These are phyloP conservation scores for Penicillium sp. DNA, from an alignment of 2,329 filamentous ascomycete species.

Conservation along the genomic window DNA sequence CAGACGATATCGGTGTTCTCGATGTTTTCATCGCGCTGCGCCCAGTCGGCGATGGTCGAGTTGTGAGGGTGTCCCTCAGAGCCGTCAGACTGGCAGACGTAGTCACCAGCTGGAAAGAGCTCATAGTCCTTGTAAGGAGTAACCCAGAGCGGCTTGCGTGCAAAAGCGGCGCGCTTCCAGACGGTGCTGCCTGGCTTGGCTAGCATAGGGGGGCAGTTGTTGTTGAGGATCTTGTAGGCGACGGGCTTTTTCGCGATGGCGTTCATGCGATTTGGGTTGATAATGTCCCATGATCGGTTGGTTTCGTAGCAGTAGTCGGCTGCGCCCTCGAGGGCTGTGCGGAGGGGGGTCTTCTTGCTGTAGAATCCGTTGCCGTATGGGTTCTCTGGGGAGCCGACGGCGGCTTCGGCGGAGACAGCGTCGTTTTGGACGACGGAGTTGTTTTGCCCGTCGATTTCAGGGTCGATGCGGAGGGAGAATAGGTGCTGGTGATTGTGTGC, in stretches of 20 bases:
- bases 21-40: slow-evolving; percentile 50
- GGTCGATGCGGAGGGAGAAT: slow-evolving; percentile 82
- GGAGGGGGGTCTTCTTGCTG: slow-evolving; percentile 46
- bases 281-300: slow-evolving; percentile 35
- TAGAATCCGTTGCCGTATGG: slow-evolving; percentile 64
- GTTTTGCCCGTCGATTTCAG: slow-evolving; percentile 76
- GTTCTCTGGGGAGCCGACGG: slow-evolving; percentile 66
- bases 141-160: slow-evolving; percentile 59
- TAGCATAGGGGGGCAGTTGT: slow-evolving; percentile 37
- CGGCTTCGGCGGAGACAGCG: slow-evolving; percentile 44
- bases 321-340: slow-evolving; percentile 48
- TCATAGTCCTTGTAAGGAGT: slow-evolving; percentile 58
- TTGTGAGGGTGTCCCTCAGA: slow-evolving; percentile 40
- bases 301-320: slow-evolving; percentile 53
- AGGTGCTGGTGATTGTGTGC: slow-evolving; percentile 94
- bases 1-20: slow-evolving; percentile 57
- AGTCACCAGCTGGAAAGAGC: slow-evolving; percentile 59
- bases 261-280: slow-evolving; percentile 28
- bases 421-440: slow-evolving; percentile 67
- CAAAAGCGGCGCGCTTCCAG: slow-evolving; percentile 59
- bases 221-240: slow-evolving; percentile 30
- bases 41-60: slow-evolving; percentile 44
- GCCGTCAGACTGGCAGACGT: slow-evolving; percentile 58
- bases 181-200: slow-evolving; percentile 54
- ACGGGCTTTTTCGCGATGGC: slow-evolving; percentile 25